Conservation (phyloP, 2,329 filamentous ascomycete genomes). For the Eurotiales sp. region DNA sequence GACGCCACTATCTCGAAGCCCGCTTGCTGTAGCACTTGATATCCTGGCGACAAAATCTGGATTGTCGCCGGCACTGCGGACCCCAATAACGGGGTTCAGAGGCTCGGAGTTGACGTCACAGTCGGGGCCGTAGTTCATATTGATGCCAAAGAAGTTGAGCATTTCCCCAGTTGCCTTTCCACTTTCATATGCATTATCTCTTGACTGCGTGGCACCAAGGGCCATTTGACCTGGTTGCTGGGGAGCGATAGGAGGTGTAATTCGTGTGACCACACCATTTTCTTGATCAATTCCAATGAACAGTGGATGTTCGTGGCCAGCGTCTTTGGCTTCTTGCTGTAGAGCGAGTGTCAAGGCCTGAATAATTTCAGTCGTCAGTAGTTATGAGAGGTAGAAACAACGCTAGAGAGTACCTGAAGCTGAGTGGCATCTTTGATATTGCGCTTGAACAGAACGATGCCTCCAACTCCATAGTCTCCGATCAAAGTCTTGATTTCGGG, state of each 20-base stretch:
- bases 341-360: slow-evolving; percentile 32
- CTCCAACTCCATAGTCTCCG: slow-evolving; percentile 38
- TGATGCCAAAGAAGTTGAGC: slow-evolving; percentile 39
- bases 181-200: slow-evolving; percentile 32
- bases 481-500: slow-evolving; percentile 43
- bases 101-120: slow-evolving; percentile 46
- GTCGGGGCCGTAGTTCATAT: slow-evolving; percentile 46
- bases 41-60: slow-evolving; percentile 41
- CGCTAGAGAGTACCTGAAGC: slow-evolving; percentile 34
- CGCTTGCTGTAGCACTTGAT: slow-evolving; percentile 35
- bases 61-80: slow-evolving; percentile 42
- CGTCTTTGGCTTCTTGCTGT: slow-evolving; percentile 37
- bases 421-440: slow-evolving; percentile 39
- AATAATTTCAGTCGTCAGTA: slow-evolving; percentile 16
- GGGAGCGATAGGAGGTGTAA: slow-evolving; percentile 37
- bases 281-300: slow-evolving; percentile 47
- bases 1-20: slow-evolving; percentile 37
- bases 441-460: slow-evolving; percentile 40
- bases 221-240: slow-evolving; percentile 44
- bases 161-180: slow-evolving; percentile 38
- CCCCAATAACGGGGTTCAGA: slow-evolving; percentile 42
- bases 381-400: background rate
- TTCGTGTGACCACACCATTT: slow-evolving; percentile 43
- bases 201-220: slow-evolving; percentile 39
- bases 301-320: slow-evolving; percentile 38